A percentile compares a stretch with the other conserved stretches of the same genome.
Conservation (phyloP, 768 basidiomycete species). For the Pleurotus eryngii region DNA sequence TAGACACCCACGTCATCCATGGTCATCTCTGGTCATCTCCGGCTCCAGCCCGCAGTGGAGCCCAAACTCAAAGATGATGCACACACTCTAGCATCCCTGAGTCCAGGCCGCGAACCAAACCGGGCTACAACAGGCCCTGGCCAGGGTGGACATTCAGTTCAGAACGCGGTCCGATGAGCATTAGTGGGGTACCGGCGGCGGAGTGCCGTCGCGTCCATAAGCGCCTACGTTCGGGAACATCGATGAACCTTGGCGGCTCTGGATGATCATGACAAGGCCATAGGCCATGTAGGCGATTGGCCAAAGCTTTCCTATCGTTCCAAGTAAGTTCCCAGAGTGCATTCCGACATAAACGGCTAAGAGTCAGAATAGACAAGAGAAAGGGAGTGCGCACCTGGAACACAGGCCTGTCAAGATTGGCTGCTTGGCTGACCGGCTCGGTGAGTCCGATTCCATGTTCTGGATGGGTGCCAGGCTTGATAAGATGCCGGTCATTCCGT, state of each 20-base stretch:
- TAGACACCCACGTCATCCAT: not conserved
- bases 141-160: not conserved
- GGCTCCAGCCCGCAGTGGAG: not conserved
- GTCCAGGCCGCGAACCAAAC: slow-evolving; percentile 1
- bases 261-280: slow-evolving; percentile 2
- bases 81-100: slow-evolving; percentile 1
- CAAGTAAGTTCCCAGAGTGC: not conserved
- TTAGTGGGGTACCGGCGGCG: not conserved
- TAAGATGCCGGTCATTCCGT: slow-evolving; percentile 5
- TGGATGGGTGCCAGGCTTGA: not conserved
- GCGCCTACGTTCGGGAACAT: slow-evolving; percentile 1
- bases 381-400: not conserved
- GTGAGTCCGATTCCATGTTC: not conserved
- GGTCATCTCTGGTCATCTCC: not conserved
- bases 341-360: not conserved
- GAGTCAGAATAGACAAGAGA: not conserved
- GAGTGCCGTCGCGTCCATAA: slow-evolving; percentile 2
- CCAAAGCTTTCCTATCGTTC: not conserved
- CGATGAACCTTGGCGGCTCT: not conserved
- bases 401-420: not conserved
- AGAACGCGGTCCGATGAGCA: not conserved
- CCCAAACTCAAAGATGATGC: not conserved
- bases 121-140: not conserved
- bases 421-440: not conserved
- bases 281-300: not conserved